Evolutionary conservation across 1,139 yeast species (phyloP).

Genomic region (Hansenula anomala): DNA sequence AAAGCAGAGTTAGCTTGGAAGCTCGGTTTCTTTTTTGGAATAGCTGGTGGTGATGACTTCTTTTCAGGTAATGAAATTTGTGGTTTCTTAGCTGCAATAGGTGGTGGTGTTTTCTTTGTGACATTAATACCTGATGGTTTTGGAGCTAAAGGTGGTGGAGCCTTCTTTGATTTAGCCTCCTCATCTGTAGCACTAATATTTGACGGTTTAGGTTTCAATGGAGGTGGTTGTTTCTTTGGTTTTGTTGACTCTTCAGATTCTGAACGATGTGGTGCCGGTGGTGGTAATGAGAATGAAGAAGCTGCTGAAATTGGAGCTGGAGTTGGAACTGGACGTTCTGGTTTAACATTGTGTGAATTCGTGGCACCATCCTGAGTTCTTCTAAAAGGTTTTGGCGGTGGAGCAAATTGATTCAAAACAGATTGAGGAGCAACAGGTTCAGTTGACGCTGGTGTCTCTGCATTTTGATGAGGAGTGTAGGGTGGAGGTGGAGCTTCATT

Average conservation of each 20-base stretch:
- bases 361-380: slow-evolving; percentile 1
- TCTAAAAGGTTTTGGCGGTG: slow-evolving; percentile 23
- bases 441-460: neutral
- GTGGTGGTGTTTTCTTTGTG: slow-evolving; percentile 1
- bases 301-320: slow-evolving; percentile 4
- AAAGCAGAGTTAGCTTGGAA: neutral
- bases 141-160: slow-evolving; percentile 9
- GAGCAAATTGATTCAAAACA: slow-evolving; percentile 10
- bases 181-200: neutral
- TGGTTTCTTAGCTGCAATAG: neutral
- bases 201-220: slow-evolving; percentile 5
- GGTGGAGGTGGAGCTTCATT: slow-evolving; percentile 18
- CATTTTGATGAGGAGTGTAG: slow-evolving; percentile 18
- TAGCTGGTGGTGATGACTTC: slow-evolving; percentile 15
- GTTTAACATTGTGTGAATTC: neutral
- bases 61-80: neutral
- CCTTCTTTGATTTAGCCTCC: neutral
- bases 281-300: neutral
- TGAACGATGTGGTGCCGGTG: neutral
- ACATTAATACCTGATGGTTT: slow-evolving; percentile 9
- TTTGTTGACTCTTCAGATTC: neutral
- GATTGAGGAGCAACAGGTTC: slow-evolving; percentile 3
- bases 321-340: neutral
- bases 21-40: slow-evolving; percentile 16
- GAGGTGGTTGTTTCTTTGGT: slow-evolving; percentile 3